Conservation (phyloP, 2,329 filamentous ascomycete genomes). For the Alternaria longipes region DNA sequence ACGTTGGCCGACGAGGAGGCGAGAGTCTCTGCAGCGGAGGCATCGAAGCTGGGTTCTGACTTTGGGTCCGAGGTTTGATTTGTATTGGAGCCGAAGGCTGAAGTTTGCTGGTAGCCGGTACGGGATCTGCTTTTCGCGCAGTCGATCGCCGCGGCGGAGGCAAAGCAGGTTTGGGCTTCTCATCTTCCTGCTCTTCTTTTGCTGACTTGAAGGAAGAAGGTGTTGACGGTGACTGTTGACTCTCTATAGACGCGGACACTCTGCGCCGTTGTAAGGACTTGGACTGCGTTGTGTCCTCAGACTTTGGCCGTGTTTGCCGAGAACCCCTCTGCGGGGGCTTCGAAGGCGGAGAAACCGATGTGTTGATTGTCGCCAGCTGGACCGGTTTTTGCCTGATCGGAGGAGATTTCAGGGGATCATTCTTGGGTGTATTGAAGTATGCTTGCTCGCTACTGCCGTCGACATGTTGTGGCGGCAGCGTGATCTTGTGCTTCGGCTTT, state of each 20-base stretch:
- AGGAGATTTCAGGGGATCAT: constrained; percentile 37
- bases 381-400: constrained; percentile 38
- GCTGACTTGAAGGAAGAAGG: constrained; percentile 49
- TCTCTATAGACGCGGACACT: constrained; percentile 39
- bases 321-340: constrained; percentile 31
- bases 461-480: constrained; percentile 22
- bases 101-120: constrained; percentile 12
- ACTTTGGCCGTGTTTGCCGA: constrained; percentile 31
- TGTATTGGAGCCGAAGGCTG: constrained; percentile 32
- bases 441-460: constrained; percentile 26
- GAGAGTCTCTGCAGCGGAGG: constrained; percentile 33
- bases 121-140: constrained; percentile 21
- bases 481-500: constrained; percentile 42
- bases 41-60: constrained; percentile 37
- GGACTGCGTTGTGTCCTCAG: constrained; percentile 35
- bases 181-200: constrained; percentile 44
- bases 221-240: constrained; percentile 39
- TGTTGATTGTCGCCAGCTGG: constrained; percentile 33
- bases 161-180: constrained; percentile 42
- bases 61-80: constrained; percentile 47
- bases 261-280: constrained; percentile 29
- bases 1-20: constrained; percentile 32
- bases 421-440: constrained; percentile 30
- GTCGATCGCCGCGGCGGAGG: constrained; percentile 50
- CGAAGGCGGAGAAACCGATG: constrained; percentile 26